Base-by-base conservation (phyloP, 2,329 filamentous ascomycete genomes). In the Botrytis sinoallii region DNA sequence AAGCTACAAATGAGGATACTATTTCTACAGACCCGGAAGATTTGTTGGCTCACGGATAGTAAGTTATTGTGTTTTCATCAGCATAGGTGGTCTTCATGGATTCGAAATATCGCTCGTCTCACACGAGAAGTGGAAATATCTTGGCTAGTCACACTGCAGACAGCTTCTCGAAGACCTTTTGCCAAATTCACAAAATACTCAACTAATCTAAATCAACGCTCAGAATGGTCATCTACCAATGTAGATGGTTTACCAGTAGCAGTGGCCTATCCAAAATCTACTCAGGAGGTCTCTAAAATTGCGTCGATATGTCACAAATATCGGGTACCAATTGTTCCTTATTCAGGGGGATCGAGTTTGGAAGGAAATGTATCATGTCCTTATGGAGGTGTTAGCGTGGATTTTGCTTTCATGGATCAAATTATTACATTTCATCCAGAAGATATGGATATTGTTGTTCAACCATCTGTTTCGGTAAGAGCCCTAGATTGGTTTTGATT, bases 401-500 rank as follows among this genome's bases (percentile, higher is more conserved):
- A 98, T 80, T 98, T 98, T 81, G 89, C 90, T 1, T 89, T 89
- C 79, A 98, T 98, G 95, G 92, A 97, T 81, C 86, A 90, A 79
- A 92, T 97, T 40, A 78, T 98, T 44, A 86, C 90, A 71, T 86
- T 97, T 73, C 92, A 97, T 81, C 91, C 92, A 77, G 91, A 93
- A 6, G 95, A 97, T 81, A 94, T 97, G 92, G 95, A 98, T 78
- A 87, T 97, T 68, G 93, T 97, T 7, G 94, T 98, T 4, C 95
- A 98, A 81, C 95, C 95, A 4, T 93, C 92, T 10, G 91, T 98
- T 16, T 91, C 92, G 32, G 70, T 72, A 57, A 72, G 70, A 35
- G 8, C 7, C 6, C 38, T 3, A 18, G 7, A 57, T 20, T 20
- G 1, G 8, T 29, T 20, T 44, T n/a, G 8, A 38, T 18, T 9